These are phyloP conservation scores for Ogataea naganishii DNA, from an alignment of 805 yeast genomes.

Conservation along the genomic window DNA sequence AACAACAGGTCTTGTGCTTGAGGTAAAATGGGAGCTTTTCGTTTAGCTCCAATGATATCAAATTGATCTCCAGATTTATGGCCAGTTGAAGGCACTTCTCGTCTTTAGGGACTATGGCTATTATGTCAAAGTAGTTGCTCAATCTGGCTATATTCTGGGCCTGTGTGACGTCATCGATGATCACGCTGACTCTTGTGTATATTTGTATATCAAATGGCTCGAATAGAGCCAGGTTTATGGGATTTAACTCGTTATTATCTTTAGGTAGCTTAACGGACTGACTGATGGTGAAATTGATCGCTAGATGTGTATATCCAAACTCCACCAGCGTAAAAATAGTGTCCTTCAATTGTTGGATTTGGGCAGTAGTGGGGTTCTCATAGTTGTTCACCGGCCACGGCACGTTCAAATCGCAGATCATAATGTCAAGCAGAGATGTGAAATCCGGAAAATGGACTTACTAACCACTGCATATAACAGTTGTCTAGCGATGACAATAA, in stretches of 20 bases:
- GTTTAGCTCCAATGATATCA: conserved; percentile 64
- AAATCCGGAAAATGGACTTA: too few species aligned
- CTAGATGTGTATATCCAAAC: conserved; percentile 70
- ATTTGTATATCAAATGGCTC: conserved; percentile 32
- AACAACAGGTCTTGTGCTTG: conserved; percentile 76
- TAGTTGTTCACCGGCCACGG: conserved; percentile 60
- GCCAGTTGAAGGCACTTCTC: conserved; percentile 76
- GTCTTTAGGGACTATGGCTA: conserved; percentile 72
- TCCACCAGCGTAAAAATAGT: conserved; percentile 44
- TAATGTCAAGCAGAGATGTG: conserved; percentile 16
- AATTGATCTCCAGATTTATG: conserved; percentile 70
- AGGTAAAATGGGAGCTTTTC: conserved; percentile 65
- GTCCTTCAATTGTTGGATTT: conserved; percentile 36
- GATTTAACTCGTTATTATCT: conserved; percentile 29
- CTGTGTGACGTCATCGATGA: conserved; percentile 70
- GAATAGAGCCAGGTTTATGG: conserved; percentile 27
- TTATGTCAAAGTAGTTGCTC: conserved; percentile 53
- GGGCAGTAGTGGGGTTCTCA: conserved; percentile 29
- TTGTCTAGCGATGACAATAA: too few species aligned
- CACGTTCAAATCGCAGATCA: conserved; percentile 62
- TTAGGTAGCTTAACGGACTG: conserved; percentile 46
- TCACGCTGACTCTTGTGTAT: conserved; percentile 66
- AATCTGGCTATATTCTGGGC: conserved; percentile 50
- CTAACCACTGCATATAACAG: too few species aligned
- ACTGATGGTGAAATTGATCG: conserved; percentile 54